Evolutionary conservation across 805 yeast genomes (phyloP).

Genomic region (Vanderwaltozyma verrucispora): DNA sequence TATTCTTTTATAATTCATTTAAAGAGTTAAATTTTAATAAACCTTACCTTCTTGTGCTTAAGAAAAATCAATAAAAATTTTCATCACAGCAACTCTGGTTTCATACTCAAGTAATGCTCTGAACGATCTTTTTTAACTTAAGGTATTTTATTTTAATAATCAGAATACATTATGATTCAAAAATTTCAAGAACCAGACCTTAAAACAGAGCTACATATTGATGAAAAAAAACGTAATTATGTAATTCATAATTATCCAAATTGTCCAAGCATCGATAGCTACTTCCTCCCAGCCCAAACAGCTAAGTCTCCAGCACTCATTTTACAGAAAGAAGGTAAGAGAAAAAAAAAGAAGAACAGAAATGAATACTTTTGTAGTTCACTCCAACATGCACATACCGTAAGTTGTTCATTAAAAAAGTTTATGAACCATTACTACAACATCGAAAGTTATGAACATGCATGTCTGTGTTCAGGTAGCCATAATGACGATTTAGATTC

Average conservation of each 20-base stretch:
- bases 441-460: background rate
- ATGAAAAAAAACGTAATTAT: no score
- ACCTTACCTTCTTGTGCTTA: no score
- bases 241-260: background rate
- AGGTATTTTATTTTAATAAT: no score
- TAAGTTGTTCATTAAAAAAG: constrained; percentile 1
- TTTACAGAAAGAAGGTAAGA: background rate
- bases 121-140: no score
- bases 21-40: no score
- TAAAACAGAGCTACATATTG: background rate
- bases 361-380: background rate
- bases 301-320: background rate
- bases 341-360: background rate
- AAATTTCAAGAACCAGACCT: background rate
- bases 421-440: constrained; percentile 2
- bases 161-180: background rate
- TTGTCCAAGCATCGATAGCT: background rate
- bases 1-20: no score
- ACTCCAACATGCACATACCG: background rate
- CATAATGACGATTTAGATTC: no score
- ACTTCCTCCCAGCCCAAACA: background rate
- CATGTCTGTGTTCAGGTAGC: background rate
- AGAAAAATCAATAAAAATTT: no score
- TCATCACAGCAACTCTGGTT: no score
- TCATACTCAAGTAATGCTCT: no score